Evolutionary conservation across 2,329 filamentous ascomycete genomes (phyloP).

Genomic region (Trichoderma semiorbis): DNA sequence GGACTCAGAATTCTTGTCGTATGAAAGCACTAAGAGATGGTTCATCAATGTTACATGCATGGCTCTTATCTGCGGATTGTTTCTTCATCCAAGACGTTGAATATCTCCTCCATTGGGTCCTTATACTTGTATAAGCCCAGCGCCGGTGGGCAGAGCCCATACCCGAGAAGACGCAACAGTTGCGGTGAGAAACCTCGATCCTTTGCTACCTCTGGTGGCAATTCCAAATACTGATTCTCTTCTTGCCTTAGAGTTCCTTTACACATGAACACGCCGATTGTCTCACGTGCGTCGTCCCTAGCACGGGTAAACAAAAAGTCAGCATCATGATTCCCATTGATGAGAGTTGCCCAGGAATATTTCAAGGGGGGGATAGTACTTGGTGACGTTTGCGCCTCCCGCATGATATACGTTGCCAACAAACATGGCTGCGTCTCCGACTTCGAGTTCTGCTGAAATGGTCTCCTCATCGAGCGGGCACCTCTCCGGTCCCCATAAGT

Average conservation of each 20-base stretch:
- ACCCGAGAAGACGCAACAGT: constrained; percentile 32
- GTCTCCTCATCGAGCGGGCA: constrained; percentile 37
- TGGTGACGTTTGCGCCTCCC: constrained; percentile 37
- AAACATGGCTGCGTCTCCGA: constrained; percentile 39
- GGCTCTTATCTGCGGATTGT: constrained; percentile 29
- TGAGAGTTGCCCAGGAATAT: neutral
- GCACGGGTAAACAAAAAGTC: neutral
- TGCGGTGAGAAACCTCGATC: constrained; percentile 31
- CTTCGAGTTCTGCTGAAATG: constrained; percentile 37
- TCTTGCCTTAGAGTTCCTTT: constrained; percentile 33
- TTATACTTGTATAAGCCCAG: constrained; percentile 36
- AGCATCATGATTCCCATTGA: neutral
- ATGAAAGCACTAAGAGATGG: neutral
- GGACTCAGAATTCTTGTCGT: constrained; percentile 25
- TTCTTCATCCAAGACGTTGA: constrained; percentile 36
- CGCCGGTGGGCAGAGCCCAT: constrained; percentile 33
- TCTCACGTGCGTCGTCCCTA: constrained; percentile 30
- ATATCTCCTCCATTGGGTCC: constrained; percentile 36
- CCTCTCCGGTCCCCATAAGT: constrained; percentile 39
- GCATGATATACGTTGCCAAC: constrained; percentile 40
- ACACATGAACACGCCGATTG: constrained; percentile 35
- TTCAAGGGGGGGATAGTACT: constrained; percentile 14
- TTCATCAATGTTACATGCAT: neutral
- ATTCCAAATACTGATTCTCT: constrained; percentile 34
- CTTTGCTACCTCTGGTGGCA: constrained; percentile 30